Conservation (phyloP, 257 asterid genomes). For the Cordia subcordata region DNA sequence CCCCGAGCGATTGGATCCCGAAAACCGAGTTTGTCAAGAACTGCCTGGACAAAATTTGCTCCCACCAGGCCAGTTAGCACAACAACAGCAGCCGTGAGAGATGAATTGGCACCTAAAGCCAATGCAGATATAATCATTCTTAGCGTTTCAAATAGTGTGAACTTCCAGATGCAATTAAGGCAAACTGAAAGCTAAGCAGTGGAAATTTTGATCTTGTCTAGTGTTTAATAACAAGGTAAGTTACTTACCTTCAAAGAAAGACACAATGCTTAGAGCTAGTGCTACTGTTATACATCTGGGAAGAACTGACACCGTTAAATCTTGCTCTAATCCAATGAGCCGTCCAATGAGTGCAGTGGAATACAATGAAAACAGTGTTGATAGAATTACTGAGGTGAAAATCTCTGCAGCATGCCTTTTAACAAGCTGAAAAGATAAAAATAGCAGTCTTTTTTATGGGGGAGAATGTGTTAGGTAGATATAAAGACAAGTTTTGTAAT, state of each 20-base stretch:
- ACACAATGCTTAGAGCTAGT: constrained; percentile 91
- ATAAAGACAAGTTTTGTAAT: no score
- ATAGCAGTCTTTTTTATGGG: no score
- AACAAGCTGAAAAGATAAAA: constrained; percentile 55
- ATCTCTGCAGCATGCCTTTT: constrained; percentile 98
- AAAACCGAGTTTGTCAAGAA: constrained; percentile 79
- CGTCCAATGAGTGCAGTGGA: constrained; percentile 91
- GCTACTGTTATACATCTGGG: constrained; percentile 99
- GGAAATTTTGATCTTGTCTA: no score
- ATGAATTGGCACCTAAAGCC: constrained; percentile 83
- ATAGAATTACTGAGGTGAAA: constrained; percentile 71
- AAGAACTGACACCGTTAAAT: constrained; percentile 64
- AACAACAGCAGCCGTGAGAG: constrained; percentile 96
- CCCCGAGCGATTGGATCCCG: constrained; percentile 96
- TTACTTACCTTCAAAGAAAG: constrained; percentile 79
- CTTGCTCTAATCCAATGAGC: constrained; percentile 66
- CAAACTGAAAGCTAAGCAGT: not conserved
- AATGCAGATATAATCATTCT: not conserved
- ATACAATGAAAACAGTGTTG: constrained; percentile 79
- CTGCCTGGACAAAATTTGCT: constrained; percentile 86
- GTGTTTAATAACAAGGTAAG: not conserved
- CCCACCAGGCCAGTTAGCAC: constrained; percentile 93
- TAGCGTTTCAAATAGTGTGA: not conserved
- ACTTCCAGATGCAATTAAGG: not conserved
- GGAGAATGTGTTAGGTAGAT: no score